Evolutionary conservation across 225 moss, liverwort and hornwort genomes (phyloP).

Genomic region (Climacium dendroides): DNA sequence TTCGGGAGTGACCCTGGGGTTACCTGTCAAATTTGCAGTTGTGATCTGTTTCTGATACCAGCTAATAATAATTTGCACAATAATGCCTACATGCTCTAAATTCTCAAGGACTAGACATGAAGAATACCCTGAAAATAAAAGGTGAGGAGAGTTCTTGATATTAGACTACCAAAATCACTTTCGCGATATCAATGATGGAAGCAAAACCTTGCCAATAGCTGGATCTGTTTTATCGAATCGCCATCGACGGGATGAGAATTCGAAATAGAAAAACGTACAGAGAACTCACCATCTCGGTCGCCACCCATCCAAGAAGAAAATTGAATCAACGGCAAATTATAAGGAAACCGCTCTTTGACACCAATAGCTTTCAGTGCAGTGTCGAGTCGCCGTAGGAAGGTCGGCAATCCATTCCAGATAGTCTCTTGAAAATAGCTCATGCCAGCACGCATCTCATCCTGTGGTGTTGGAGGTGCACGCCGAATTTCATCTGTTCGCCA

Average conservation of each 20-base stretch:
- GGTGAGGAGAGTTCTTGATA: not conserved
- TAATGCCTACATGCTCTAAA: not conserved
- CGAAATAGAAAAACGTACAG: not conserved
- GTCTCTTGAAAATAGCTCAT: constrained; percentile 99
- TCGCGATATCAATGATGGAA: not conserved
- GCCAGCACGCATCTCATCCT: constrained; percentile 98
- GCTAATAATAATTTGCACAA: not conserved
- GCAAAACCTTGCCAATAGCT: not conserved
- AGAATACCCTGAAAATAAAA: not conserved
- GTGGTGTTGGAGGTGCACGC: constrained; percentile 87
- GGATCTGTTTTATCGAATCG: not conserved
- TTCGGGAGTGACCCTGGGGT: constrained; percentile 89
- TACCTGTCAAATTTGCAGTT: constrained; percentile 34
- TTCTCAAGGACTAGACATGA: not conserved
- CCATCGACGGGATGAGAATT: not conserved
- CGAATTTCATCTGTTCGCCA: constrained; percentile 97
- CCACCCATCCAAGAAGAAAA: constrained; percentile 99
- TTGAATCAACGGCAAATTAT: constrained; percentile 84
- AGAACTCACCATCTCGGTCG: constrained; percentile 76
- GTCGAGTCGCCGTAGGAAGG: constrained; percentile 85
- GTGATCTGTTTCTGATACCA: not conserved
- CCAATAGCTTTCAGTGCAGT: constrained; percentile 82
- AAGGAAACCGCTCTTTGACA: constrained; percentile 77
- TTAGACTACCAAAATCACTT: not conserved
- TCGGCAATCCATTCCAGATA: constrained; percentile 90